Evolutionary conservation across 2,329 filamentous ascomycete genomes (phyloP).

Genomic region (Parastagonospora nodorum): DNA sequence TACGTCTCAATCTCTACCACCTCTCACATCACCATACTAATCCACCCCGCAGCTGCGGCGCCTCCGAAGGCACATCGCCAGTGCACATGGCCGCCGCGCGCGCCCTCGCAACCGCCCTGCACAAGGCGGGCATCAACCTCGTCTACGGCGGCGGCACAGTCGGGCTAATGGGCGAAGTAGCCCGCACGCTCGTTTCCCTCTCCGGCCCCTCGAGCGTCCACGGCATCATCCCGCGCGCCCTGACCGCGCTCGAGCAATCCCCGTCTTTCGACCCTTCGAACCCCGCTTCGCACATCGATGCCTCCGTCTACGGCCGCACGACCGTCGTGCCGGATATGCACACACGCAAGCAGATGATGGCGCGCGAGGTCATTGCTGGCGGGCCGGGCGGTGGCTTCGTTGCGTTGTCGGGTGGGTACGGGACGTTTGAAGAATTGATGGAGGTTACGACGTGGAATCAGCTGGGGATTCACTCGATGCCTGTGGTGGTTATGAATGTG

Average conservation of each 20-base stretch:
- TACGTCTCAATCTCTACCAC: slow-evolving; percentile 45
- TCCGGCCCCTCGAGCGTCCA: slow-evolving; percentile 82
- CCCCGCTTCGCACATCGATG: slow-evolving; percentile 59
- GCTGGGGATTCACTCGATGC: slow-evolving; percentile 82
- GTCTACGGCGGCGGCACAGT: slow-evolving; percentile 96
- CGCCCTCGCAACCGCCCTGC: slow-evolving; percentile 73
- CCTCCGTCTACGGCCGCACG: slow-evolving; percentile 74
- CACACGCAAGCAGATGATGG: slow-evolving; percentile 93
- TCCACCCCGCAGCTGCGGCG: slow-evolving; percentile 70
- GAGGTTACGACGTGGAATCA: slow-evolving; percentile 95
- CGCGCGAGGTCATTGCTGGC: slow-evolving; percentile 79
- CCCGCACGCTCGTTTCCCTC: slow-evolving; percentile 81
- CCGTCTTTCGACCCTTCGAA: slow-evolving; percentile 59
- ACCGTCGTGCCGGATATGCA: slow-evolving; percentile 97
- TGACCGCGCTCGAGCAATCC: slow-evolving; percentile 77
- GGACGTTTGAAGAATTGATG: slow-evolving; percentile 94
- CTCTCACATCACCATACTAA: slow-evolving; percentile 7
- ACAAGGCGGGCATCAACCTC: slow-evolving; percentile 76
- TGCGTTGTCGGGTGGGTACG: slow-evolving; percentile 85
- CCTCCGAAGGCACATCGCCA: slow-evolving; percentile 73
- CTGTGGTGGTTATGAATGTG: slow-evolving; percentile 81
- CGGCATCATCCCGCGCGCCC: slow-evolving; percentile 87
- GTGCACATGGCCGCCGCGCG: slow-evolving; percentile 79
- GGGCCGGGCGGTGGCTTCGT: slow-evolving; percentile 88
- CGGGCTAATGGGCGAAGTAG: slow-evolving; percentile 93